Evolutionary conservation across 768 basidiomycete species (phyloP).

Genomic region (Harrya chromipes): DNA sequence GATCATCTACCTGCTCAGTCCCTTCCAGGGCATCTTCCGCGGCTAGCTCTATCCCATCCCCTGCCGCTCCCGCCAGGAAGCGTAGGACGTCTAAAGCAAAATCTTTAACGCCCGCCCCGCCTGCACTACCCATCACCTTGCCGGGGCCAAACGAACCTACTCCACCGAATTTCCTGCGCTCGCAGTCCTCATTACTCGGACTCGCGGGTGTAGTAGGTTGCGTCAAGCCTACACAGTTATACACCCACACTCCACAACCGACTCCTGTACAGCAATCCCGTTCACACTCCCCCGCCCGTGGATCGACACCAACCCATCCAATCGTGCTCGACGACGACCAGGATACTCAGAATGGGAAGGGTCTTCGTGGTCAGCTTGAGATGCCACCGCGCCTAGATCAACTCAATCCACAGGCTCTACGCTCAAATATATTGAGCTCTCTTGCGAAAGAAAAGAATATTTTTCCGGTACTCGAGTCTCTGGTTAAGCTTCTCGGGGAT

Average conservation of each 20-base stretch:
- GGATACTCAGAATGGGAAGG: conserved; percentile 25
- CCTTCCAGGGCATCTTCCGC: conserved; percentile 13
- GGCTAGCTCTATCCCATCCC: background rate
- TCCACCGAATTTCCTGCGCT: conserved; percentile 70
- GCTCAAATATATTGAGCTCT: conserved; percentile 56
- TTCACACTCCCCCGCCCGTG: conserved; percentile 39
- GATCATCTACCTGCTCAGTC: conserved; percentile 10
- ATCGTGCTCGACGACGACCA: conserved; percentile 67
- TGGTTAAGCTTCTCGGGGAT: conserved; percentile 53
- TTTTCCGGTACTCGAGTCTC: conserved; percentile 59
- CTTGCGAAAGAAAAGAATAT: conserved; percentile 64
- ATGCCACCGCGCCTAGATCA: conserved; percentile 18
- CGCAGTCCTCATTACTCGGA: conserved; percentile 68
- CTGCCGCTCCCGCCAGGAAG: conserved; percentile 26
- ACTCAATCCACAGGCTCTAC: conserved; percentile 43
- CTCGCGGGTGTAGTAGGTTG: conserved; percentile 68
- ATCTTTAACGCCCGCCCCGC: conserved; percentile 43
- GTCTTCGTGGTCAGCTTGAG: background rate
- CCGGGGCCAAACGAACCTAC: conserved; percentile 60
- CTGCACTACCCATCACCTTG: conserved; percentile 55
- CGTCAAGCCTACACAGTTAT: conserved; percentile 48
- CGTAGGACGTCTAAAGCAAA: conserved; percentile 35
- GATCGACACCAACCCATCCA: conserved; percentile 57
- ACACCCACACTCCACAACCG: conserved; percentile 4
- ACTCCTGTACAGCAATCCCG: conserved; percentile 34